Conservation (phyloP, 805 yeast species). For the Debaryomyces castellii region DNA sequence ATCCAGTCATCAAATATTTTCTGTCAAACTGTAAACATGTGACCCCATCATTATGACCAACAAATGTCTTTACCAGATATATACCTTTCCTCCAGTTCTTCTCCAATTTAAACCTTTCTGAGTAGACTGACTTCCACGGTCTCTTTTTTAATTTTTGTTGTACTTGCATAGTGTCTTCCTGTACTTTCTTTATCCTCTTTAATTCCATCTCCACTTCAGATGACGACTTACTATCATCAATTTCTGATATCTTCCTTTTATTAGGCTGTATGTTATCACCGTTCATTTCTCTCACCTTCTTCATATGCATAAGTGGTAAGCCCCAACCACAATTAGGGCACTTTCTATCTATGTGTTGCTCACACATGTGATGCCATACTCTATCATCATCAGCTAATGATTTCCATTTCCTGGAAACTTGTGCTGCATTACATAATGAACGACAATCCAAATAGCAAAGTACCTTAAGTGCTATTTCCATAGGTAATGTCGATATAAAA, state of each 20-base stretch:
- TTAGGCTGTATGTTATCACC: slow-evolving; percentile 13
- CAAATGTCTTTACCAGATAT: slow-evolving; percentile 60
- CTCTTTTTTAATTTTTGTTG: slow-evolving; percentile 37
- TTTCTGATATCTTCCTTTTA: slow-evolving; percentile 15
- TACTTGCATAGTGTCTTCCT: slow-evolving; percentile 7
- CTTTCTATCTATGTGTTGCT: slow-evolving; percentile 95
- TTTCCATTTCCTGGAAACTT: slow-evolving; percentile 87
- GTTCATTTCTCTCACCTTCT: slow-evolving; percentile 55
- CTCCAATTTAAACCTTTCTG: slow-evolving; percentile 88
- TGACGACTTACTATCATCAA: slow-evolving; percentile 13
- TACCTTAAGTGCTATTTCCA: slow-evolving; percentile 80
- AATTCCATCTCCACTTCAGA: slow-evolving; percentile 8
- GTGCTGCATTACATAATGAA: slow-evolving; percentile 92
- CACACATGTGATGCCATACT: slow-evolving; percentile 98
- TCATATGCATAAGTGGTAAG: slow-evolving; percentile 88
- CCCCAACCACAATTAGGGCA: slow-evolving; percentile 99
- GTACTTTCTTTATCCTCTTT: slow-evolving; percentile 9
- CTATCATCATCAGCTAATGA: slow-evolving; percentile 90
- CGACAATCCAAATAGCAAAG: slow-evolving; percentile 88
- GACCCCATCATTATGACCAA: slow-evolving; percentile 88
- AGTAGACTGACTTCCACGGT: slow-evolving; percentile 95
- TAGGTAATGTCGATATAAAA: slow-evolving; percentile 80
- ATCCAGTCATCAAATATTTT: slow-evolving; percentile 79
- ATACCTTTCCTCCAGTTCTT: slow-evolving; percentile 91
- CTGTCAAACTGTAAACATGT: slow-evolving; percentile 82